Evolutionary conservation across 2,329 filamentous ascomycete species (phyloP), one percentile per base, ranked within the genome.

Genomic region (Calonectria fujianensis): DNA sequence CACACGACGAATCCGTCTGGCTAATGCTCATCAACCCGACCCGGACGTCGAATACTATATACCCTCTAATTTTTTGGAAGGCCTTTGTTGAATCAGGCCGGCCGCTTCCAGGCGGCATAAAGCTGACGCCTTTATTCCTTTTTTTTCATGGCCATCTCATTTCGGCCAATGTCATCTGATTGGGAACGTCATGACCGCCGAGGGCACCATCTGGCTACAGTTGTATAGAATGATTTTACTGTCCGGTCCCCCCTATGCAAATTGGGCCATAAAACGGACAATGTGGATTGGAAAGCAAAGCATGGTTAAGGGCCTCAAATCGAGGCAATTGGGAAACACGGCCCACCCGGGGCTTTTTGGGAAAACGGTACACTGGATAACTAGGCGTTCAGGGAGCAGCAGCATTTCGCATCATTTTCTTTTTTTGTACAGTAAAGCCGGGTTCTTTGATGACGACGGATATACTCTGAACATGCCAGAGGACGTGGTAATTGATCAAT

Each of bases 401-500:
- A 4, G 32, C 54, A 59, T 39, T 5, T 41, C 13, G 24, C 37
- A 16, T 16, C 31, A 16, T 39, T 39, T 39, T 14, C 14, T 18
- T 41, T 59, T 39, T 16, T 41, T 61, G 57, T 61, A 61, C 7
- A 61, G n/a, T 61, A 61, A 27, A 27, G 6, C n/a, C 10, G n/a
- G 32, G 4, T 41, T 61, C n/a, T 27, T 13, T 61, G 35, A 61
- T 37, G 57, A 61, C 57, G 24, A 61, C 24, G 57, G 57, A 41
- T 61, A 61, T 41, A 61, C 57, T 39, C n/a, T 27, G 35, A 14
- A 37, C 32, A 61, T 29, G 24, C n/a, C 35, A 16, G 57, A 37
- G 24, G 35, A 41, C 14, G 35, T 61, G n/a, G 35, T 61, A 61
- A 61, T 61, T 61, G 35, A 61, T 61, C 35, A 61, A 39, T 59